Base-by-base conservation (phyloP, 768 basidiomycete species). In the Tubosaeta brunneosetosa region DNA sequence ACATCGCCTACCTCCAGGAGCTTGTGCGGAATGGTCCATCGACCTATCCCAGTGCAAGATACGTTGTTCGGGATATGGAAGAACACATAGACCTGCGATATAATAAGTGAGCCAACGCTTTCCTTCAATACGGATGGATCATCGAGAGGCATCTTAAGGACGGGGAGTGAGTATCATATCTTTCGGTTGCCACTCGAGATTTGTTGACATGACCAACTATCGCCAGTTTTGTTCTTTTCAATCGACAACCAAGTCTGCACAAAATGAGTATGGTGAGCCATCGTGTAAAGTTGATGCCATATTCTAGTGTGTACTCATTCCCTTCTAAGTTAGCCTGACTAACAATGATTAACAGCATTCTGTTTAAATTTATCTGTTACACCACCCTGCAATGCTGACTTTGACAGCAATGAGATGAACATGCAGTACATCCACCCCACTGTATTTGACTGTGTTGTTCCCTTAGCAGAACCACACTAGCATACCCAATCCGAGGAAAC, bases 181-280 rank as follows among this genome's bases (percentile, higher is more conserved):
- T 37, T 11, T 22, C 22, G 31, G 16, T 26, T 13, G n/a, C 5
- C 2, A 1, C 11, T 38, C 22, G 25, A n/a, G 11, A 25, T 12
- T 7, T 9, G 16, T 43, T 47, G 42, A 50, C 55, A 22, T 46
- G 32, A n/a, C 44, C 72, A 27, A 22, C 22, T 22, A 11, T 50
- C 61, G 0, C 25, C 7, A 60, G 58, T 25, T 58, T 64, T 45
- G 59, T 69, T 52, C 74, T 99, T 48, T 98, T 99, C 76, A 98
- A 99, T 70, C 94, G 97, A 49, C 97, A 99, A 67, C 97, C 97
- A 10, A 90, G 86, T 80, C 72, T 98, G 70, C 97, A 99, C 71
- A 99, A 99, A 72, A 98, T 98, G 97, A 95, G 93, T 78, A 98
- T 98, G 97, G 98, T 98, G 97, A 91, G 91, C 70, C 97, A 98